Evolutionary conservation across 2,329 filamentous ascomycete genomes (phyloP).

Genomic region (Amylocarpus encephaloides): DNA sequence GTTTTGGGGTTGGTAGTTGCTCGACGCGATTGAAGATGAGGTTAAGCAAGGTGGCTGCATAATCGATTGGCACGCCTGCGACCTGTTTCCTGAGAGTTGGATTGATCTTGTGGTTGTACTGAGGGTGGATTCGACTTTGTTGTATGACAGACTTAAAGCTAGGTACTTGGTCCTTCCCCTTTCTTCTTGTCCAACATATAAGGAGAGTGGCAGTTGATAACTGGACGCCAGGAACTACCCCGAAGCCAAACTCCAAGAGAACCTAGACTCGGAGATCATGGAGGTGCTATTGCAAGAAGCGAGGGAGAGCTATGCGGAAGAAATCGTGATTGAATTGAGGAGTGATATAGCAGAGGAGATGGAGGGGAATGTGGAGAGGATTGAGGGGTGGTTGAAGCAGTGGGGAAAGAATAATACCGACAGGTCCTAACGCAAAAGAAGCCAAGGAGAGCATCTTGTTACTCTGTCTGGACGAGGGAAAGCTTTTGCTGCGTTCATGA

Average conservation of each 20-base stretch:
- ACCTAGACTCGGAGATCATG: slow-evolving; percentile 96
- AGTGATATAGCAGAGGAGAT: slow-evolving; percentile 81
- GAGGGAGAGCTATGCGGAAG: slow-evolving; percentile 73
- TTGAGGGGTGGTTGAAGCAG: slow-evolving; percentile 72
- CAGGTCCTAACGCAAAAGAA: slow-evolving; percentile 11
- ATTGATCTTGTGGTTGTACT: slow-evolving; percentile 93
- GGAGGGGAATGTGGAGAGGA: slow-evolving; percentile 78
- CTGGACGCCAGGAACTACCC: slow-evolving; percentile 59
- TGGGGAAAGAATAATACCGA: slow-evolving; percentile 66
- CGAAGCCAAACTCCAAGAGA: slow-evolving; percentile 87
- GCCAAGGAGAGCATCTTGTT: too few species aligned
- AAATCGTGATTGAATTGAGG: slow-evolving; percentile 81
- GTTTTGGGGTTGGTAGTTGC: slow-evolving; percentile 46
- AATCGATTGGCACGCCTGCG: slow-evolving; percentile 97
- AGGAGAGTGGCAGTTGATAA: background rate
- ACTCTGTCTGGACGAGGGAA: background rate
- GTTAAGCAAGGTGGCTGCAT: slow-evolving; percentile 74
- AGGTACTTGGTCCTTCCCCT: slow-evolving; percentile 46
- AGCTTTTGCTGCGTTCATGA: background rate
- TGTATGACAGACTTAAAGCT: slow-evolving; percentile 77
- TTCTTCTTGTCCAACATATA: background rate
- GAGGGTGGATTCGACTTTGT: slow-evolving; percentile 67
- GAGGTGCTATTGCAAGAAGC: slow-evolving; percentile 89
- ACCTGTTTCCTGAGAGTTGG: slow-evolving; percentile 88
- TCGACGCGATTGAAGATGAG: slow-evolving; percentile 84